Percentiles rank a stretch among this genome's conserved stretches.
These are phyloP conservation scores for Raffaelea arxii DNA, from an alignment of 2,329 filamentous ascomycete genomes.

Conservation along the genomic window DNA sequence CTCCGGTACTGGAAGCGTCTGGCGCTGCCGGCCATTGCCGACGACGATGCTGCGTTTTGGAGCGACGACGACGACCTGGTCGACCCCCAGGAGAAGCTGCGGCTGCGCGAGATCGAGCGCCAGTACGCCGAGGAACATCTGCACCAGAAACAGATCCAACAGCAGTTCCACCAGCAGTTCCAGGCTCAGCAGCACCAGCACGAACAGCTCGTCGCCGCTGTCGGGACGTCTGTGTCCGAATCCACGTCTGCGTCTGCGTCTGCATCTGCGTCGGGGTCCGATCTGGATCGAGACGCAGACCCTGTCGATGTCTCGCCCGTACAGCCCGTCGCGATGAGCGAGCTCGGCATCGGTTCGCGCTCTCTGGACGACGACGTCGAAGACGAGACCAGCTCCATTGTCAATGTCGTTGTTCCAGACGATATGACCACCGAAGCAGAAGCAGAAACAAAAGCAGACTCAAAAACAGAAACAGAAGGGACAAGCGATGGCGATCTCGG, in stretches of 20 bases:
- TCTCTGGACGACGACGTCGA: too few species aligned
- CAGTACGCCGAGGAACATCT: conserved; percentile 24
- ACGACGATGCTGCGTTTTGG: conserved; percentile 52
- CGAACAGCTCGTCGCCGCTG: conserved; percentile 6
- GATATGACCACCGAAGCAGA: too few species aligned
- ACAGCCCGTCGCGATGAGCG: too few species aligned
- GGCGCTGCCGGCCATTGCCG: conserved; percentile 49
- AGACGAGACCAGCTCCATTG: too few species aligned
- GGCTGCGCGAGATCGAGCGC: conserved; percentile 39
- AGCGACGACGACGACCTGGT: conserved; percentile 57
- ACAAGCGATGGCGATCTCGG: background rate
- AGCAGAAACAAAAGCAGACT: background rate
- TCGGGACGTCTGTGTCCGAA: background rate
- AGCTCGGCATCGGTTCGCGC: too few species aligned
- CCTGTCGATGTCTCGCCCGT: too few species aligned
- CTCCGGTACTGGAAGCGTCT: conserved; percentile 57
- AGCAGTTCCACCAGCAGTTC: conserved; percentile 14
- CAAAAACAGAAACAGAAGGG: background rate
- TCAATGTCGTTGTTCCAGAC: too few species aligned
- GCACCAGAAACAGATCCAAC: conserved; percentile 18
- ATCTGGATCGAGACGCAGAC: too few species aligned
- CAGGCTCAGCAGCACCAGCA: conserved; percentile 19
- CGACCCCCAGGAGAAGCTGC: conserved; percentile 49
- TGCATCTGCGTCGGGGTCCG: too few species aligned
- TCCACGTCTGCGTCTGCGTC: background rate